These are phyloP conservation scores for Pseudoneurospora amorphoporcata DNA, from an alignment of 495 filamentous ascomycete species.

Conservation along the genomic window DNA sequence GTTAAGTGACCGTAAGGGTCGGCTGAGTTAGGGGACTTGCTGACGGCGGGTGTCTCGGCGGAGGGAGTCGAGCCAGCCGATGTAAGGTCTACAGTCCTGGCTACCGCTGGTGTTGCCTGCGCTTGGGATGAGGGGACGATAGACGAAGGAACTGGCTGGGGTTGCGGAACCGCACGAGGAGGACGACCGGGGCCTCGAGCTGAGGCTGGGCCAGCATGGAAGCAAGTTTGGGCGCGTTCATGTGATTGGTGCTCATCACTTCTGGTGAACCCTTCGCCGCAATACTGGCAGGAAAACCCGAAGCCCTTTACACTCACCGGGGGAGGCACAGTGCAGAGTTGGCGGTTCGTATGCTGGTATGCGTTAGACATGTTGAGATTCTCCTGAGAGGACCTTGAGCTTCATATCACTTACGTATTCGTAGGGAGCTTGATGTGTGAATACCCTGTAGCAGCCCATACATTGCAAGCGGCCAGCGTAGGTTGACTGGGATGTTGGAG, in stretches of 20 bases:
- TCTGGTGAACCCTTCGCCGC: constrained; percentile 30
- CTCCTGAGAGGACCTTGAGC: background rate
- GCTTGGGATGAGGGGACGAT: background rate
- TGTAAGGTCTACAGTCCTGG: background rate
- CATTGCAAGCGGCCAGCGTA: constrained; percentile 21
- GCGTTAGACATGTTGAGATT: background rate
- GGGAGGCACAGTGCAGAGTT: constrained; percentile 25
- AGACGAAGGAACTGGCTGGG: constrained; percentile 3
- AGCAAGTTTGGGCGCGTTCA: background rate
- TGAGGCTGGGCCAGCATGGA: background rate
- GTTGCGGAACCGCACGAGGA: background rate
- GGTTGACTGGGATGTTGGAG: background rate
- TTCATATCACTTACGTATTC: constrained; percentile 28
- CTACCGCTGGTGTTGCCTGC: background rate
- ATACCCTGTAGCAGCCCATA: constrained; percentile 29
- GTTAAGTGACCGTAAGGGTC: constrained; percentile 34
- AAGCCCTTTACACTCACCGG: constrained; percentile 18
- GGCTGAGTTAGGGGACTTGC: constrained; percentile 6
- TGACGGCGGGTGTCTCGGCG: constrained; percentile 1
- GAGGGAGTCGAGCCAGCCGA: background rate
- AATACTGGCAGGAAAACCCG: constrained; percentile 25
- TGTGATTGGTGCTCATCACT: constrained; percentile 17
- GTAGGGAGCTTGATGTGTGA: constrained; percentile 19
- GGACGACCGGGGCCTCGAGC: constrained; percentile 12
- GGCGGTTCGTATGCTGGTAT: constrained; percentile 27